A percentile compares a stretch with the other conserved stretches of the same genome.
phyloP scores from a whole-genome alignment of 1,139 yeast genomes.

The Candida dubliniensis region DNA sequence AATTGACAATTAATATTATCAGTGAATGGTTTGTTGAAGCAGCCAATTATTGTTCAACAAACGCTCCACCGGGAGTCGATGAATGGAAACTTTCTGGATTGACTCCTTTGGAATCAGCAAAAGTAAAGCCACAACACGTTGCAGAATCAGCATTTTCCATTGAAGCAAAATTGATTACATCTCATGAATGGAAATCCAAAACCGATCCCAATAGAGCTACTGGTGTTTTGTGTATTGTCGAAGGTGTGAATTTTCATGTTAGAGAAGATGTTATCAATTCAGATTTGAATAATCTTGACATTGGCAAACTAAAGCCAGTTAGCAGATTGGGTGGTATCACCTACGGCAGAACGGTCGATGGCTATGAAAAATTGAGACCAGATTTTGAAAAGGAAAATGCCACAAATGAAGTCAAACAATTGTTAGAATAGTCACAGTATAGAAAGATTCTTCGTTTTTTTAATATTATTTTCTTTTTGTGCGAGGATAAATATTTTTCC shows the following conservation, averaged over 20 bases:
- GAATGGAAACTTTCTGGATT: conserved; percentile 61
- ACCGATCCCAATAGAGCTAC: conserved; percentile 33
- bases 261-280: conserved; percentile 54
- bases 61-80: conserved; percentile 50
- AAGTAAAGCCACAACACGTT: conserved; percentile 56
- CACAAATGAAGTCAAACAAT: conserved; percentile 11
- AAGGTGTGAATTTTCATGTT: conserved; percentile 58
- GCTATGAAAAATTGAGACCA: conserved; percentile 47
- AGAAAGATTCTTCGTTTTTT: neutral
- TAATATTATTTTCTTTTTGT: neutral
- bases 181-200: conserved; percentile 49
- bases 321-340: conserved; percentile 57
- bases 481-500: neutral
- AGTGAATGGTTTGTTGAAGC: conserved; percentile 69
- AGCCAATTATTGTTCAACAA: conserved; percentile 51
- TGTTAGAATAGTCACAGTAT: conserved; percentile 4
- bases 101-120: conserved; percentile 44
- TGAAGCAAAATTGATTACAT: conserved; percentile 50
- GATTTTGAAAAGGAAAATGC: conserved; percentile 23
- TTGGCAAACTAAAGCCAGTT: conserved; percentile 52
- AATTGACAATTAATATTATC: conserved; percentile 57
- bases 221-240: conserved; percentile 47
- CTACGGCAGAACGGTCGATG: conserved; percentile 45
- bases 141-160: conserved; percentile 62
- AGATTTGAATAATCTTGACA: conserved; percentile 40